Evolutionary conservation across 257 asterid genomes (phyloP).

Genomic region (Anisodus tanguticus): DNA sequence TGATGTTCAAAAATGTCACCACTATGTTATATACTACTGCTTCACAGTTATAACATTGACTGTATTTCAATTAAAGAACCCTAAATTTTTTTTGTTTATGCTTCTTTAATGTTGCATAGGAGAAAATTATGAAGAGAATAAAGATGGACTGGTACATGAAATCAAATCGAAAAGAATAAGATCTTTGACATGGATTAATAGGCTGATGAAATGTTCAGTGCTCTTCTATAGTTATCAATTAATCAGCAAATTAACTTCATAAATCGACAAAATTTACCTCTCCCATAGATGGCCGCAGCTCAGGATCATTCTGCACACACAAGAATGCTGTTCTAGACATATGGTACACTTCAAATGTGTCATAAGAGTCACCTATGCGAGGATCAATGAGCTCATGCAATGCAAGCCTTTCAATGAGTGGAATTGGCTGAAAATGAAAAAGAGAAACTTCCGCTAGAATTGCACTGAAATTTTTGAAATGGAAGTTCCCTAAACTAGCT

Average conservation of each 20-base stretch:
- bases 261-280: conserved; percentile 50
- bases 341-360: conserved; percentile 66
- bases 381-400: conserved; percentile 74
- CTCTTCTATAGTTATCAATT: no score
- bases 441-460: background rate
- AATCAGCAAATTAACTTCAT: no score
- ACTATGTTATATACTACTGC: background rate
- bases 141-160: background rate
- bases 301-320: conserved; percentile 72
- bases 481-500: background rate
- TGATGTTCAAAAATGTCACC: background rate
- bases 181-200: background rate
- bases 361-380: conserved; percentile 65
- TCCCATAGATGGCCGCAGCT: conserved; percentile 76
- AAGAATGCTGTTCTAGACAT: conserved; percentile 75
- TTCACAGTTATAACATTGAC: background rate
- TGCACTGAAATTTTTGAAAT: background rate
- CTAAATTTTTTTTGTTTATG: background rate
- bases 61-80: background rate
- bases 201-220: no score
- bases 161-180: background rate
- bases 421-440: conserved; percentile 53
- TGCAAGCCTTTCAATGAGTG: conserved; percentile 67
- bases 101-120: background rate
- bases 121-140: background rate